Evolutionary conservation across 768 basidiomycete species (phyloP).

Genomic region (Tulasnella sp.): DNA sequence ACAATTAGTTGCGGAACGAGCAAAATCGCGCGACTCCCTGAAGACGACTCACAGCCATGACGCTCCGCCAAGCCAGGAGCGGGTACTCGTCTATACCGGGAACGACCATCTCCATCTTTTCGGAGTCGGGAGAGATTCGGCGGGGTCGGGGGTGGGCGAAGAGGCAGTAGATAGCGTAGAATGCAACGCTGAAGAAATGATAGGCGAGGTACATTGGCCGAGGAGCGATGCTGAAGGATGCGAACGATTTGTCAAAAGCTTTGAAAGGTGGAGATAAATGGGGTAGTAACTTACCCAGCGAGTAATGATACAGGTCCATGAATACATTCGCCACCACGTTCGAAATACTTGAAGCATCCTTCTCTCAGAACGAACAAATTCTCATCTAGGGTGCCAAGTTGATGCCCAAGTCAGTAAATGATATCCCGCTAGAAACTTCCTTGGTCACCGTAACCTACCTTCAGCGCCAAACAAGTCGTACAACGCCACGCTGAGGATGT

Average conservation of each 20-base stretch:
- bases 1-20: slow-evolving; percentile 1
- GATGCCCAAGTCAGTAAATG: background rate
- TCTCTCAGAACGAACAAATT: slow-evolving; percentile 30
- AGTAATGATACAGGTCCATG: slow-evolving; percentile 86
- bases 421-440: background rate
- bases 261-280: background rate
- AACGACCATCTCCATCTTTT: slow-evolving; percentile 37
- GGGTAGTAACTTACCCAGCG: slow-evolving; percentile 58
- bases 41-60: slow-evolving; percentile 60
- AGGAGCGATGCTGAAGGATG: slow-evolving; percentile 57
- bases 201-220: slow-evolving; percentile 75
- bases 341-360: slow-evolving; percentile 98
- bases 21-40: slow-evolving; percentile 12
- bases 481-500: slow-evolving; percentile 86
- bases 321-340: slow-evolving; percentile 83
- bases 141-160: slow-evolving; percentile 57
- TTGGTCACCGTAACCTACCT: slow-evolving; percentile 48
- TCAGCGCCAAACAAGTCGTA: slow-evolving; percentile 95
- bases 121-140: slow-evolving; percentile 1
- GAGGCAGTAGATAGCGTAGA: slow-evolving; percentile 89
- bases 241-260: background rate
- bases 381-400: slow-evolving; percentile 18
- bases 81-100: slow-evolving; percentile 67
- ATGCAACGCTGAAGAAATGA: slow-evolving; percentile 94
- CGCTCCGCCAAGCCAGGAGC: slow-evolving; percentile 51